Conservation (phyloP, 108 stramenopile genomes). For the Epithemia pelagica region DNA sequence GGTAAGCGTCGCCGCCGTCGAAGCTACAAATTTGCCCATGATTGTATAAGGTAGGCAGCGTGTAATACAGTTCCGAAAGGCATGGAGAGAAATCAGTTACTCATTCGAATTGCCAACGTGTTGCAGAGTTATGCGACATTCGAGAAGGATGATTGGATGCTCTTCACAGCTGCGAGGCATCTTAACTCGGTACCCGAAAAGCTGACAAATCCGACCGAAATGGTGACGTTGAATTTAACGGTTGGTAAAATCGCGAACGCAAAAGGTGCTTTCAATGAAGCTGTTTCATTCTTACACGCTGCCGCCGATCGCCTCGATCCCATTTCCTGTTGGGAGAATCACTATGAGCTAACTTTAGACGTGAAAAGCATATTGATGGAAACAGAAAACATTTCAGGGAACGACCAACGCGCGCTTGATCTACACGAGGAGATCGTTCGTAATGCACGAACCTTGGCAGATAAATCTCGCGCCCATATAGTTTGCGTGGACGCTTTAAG, state of each 20-base stretch:
- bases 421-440: background rate
- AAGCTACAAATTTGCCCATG: too few relatives aligned
- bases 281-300: background rate
- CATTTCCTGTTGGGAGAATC: background rate
- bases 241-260: background rate
- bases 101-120: too few relatives aligned
- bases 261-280: background rate
- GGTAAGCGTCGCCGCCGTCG: too few relatives aligned
- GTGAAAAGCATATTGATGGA: background rate
- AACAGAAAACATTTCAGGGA: background rate
- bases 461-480: background rate
- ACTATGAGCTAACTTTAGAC: background rate
- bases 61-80: too few relatives aligned
- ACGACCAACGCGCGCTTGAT: background rate
- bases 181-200: constrained; percentile 10
- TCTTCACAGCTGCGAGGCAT: constrained; percentile 32
- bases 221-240: background rate
- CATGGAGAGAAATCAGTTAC: too few relatives aligned
- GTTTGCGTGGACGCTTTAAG: background rate
- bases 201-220: background rate
- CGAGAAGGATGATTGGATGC: constrained; percentile 21
- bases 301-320: background rate
- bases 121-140: too few relatives aligned
- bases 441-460: background rate
- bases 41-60: too few relatives aligned